These are phyloP conservation scores for Laguncularia racemosa DNA, from an alignment of 345 rosid genomes.

Conservation along the genomic window DNA sequence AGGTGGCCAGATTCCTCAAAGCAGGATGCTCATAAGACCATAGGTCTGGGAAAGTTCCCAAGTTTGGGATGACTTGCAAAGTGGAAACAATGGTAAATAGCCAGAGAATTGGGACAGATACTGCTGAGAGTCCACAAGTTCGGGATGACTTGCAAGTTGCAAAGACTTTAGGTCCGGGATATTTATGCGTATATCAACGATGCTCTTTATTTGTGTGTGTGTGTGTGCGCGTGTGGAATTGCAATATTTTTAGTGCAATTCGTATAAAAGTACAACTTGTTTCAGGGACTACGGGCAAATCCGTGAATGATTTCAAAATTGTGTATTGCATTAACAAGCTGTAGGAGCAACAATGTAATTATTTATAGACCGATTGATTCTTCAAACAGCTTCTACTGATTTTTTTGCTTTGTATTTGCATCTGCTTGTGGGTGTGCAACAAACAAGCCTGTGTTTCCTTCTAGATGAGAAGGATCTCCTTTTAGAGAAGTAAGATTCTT, in stretches of 20 bases:
- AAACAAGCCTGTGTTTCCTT: slow-evolving; percentile 4
- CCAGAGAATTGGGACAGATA: slow-evolving; percentile 15
- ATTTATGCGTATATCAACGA: too few relatives aligned
- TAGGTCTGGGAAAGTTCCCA: too few relatives aligned
- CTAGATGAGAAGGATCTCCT: slow-evolving; percentile 1
- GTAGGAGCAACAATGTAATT: neutral
- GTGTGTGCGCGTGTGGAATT: too few relatives aligned
- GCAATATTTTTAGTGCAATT: too few relatives aligned
- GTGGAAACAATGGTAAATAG: slow-evolving; percentile 19
- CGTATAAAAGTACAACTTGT: too few relatives aligned
- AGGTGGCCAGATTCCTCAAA: slow-evolving; percentile 16
- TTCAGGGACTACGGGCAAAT: too few relatives aligned
- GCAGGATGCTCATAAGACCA: slow-evolving; percentile 4
- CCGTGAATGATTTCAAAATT: too few relatives aligned
- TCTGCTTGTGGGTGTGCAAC: slow-evolving; percentile 3
- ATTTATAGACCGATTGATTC: neutral
- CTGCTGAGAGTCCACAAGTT: slow-evolving; percentile 23
- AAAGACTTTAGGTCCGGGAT: neutral
- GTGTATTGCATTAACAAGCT: too few relatives aligned
- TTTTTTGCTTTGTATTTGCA: slow-evolving; percentile 1
- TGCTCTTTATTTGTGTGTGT: too few relatives aligned
- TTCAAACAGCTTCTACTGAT: neutral
- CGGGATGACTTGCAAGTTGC: slow-evolving; percentile 5
- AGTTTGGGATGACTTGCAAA: slow-evolving; percentile 32
- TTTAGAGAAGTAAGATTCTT: slow-evolving; percentile 18